These are phyloP conservation scores for Cercospora brassicicola DNA, from an alignment of 2,329 filamentous ascomycete genomes.

Conservation along the genomic window DNA sequence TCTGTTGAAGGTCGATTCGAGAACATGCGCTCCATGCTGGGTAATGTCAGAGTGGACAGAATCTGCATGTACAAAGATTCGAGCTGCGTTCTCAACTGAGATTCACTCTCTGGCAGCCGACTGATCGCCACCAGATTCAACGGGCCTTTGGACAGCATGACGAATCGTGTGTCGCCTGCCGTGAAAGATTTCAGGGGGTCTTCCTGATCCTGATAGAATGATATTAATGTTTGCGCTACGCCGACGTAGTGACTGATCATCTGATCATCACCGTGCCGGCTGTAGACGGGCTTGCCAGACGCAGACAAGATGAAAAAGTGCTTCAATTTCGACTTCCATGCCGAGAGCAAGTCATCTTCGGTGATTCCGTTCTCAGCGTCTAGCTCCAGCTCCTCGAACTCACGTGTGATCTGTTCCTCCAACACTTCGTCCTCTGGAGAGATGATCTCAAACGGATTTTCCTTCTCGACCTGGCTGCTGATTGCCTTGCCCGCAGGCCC, in stretches of 20 bases:
- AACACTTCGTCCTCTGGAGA: slow-evolving; percentile 49
- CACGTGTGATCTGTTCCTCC: slow-evolving; percentile 67
- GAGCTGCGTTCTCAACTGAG: slow-evolving; percentile 81
- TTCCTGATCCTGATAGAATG: slow-evolving; percentile 81
- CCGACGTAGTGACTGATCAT: slow-evolving; percentile 93
- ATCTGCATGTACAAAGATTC: slow-evolving; percentile 98
- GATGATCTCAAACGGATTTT: slow-evolving; percentile 62
- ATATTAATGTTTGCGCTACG: slow-evolving; percentile 95
- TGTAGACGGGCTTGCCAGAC: slow-evolving; percentile 96
- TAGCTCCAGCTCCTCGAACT: slow-evolving; percentile 75
- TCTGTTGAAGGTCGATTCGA: slow-evolving; percentile 90
- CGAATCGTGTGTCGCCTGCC: slow-evolving; percentile 82
- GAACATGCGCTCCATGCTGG: slow-evolving; percentile 82
- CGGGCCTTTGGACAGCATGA: slow-evolving; percentile 79
- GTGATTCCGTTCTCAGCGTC: slow-evolving; percentile 55
- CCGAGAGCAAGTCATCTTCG: slow-evolving; percentile 59
- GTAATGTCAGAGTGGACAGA: slow-evolving; percentile 87
- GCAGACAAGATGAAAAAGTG: slow-evolving; percentile 96
- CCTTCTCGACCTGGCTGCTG: slow-evolving; percentile 58
- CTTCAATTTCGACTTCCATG: slow-evolving; percentile 91
- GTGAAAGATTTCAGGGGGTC: slow-evolving; percentile 81
- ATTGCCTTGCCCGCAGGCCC: slow-evolving; percentile 70
- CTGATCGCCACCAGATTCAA: slow-evolving; percentile 94
- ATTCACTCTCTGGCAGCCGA: slow-evolving; percentile 85
- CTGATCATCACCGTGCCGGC: slow-evolving; percentile 84